Conservation (phyloP, 768 basidiomycete species). For the Leccinum imitatum region DNA sequence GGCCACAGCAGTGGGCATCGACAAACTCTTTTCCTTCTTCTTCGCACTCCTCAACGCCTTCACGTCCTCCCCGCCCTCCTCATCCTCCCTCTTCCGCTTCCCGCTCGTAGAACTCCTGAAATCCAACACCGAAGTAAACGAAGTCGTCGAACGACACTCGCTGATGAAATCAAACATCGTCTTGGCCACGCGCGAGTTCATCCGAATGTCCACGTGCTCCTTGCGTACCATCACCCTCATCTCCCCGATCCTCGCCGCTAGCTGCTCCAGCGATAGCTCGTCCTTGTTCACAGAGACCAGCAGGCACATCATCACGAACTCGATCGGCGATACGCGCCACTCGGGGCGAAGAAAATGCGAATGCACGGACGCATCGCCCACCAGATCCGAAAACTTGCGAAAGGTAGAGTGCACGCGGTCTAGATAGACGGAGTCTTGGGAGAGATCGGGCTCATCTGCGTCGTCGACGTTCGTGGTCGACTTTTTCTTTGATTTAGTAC, state of each 20-base stretch:
- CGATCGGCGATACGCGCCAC: conserved; percentile 63
- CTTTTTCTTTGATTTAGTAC: conserved; percentile 25
- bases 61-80: conserved; percentile 3
- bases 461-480: conserved; percentile 3
- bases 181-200: conserved; percentile 58
- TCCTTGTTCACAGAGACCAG: conserved; percentile 53
- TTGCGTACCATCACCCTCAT: conserved; percentile 58
- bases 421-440: conserved; percentile 35
- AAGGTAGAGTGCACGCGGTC: conserved; percentile 43
- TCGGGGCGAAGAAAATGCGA: conserved; percentile 39
- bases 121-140: neutral
- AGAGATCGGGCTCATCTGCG: conserved; percentile 14
- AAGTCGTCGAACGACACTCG: conserved; percentile 15
- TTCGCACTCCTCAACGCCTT: neutral
- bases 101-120: neutral
- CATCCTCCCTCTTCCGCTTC: conserved; percentile 30
- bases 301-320: conserved; percentile 58
- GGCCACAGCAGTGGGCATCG: no score
- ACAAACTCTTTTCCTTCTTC: conserved; percentile 15
- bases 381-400: conserved; percentile 46
- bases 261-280: conserved; percentile 34
- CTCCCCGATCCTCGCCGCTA: conserved; percentile 44
- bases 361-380: conserved; percentile 35
- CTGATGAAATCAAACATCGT: conserved; percentile 54
- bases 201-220: conserved; percentile 61